A percentile compares a stretch with the other conserved stretches of the same genome.
phyloP scores from a whole-genome alignment of 2,329 filamentous ascomycete species.

The Neofusicoccum ribis region DNA sequence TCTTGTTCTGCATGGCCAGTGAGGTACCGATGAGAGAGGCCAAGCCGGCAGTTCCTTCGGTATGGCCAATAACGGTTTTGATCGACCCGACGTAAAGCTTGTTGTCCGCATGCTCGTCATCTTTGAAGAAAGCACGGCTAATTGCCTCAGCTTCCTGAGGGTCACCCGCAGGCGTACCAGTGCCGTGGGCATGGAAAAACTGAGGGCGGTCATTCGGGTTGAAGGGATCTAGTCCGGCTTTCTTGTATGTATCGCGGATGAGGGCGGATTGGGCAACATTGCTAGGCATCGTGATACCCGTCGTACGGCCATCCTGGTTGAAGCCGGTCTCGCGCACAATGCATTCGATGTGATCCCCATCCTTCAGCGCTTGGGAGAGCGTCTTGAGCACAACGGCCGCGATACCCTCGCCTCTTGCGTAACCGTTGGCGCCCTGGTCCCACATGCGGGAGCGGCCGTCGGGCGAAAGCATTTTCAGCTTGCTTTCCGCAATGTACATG shows the following conservation, averaged over 20 bases:
- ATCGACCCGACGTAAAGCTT: constrained; percentile 21
- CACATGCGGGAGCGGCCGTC: constrained; percentile 31
- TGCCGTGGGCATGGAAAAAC: constrained; percentile 45
- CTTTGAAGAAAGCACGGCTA: constrained; percentile 21
- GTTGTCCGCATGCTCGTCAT: background rate
- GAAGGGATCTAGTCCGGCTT: constrained; percentile 34
- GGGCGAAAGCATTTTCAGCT: no score
- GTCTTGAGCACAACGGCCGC: constrained; percentile 54
- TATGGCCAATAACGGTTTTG: constrained; percentile 41
- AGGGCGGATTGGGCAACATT: constrained; percentile 36
- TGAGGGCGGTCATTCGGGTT: constrained; percentile 7
- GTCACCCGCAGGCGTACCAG: constrained; percentile 40
- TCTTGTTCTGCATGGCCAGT: constrained; percentile 36
- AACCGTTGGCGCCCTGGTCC: constrained; percentile 48
- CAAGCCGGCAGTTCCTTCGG: constrained; percentile 35
- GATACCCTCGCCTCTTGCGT: constrained; percentile 55
- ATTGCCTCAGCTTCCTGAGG: constrained; percentile 29
- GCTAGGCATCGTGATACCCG: constrained; percentile 44
- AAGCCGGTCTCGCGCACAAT: constrained; percentile 37
- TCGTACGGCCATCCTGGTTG: constrained; percentile 41
- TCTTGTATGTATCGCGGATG: constrained; percentile 38
- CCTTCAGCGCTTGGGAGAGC: constrained; percentile 48
- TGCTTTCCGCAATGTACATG: no score
- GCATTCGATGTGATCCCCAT: constrained; percentile 48
- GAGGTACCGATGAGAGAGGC: constrained; percentile 34